A percentile compares a stretch with the other conserved stretches of the same genome.
Conservation (phyloP, 2,329 filamentous ascomycete genomes). For the Fusarium sp. region DNA sequence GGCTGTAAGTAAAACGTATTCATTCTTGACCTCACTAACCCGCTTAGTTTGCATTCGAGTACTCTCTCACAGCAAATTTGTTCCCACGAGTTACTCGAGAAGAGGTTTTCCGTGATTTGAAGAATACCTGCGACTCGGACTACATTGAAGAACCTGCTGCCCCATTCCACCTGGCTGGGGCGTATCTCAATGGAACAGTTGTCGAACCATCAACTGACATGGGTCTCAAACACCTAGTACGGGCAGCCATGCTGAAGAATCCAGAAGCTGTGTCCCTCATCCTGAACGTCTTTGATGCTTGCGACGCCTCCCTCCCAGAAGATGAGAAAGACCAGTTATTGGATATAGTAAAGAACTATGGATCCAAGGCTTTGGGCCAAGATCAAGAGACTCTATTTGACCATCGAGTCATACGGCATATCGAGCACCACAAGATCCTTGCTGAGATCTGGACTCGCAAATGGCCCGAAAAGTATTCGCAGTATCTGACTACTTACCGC, state of each 20-base stretch:
- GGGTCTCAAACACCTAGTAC: background rate
- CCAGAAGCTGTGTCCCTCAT: background rate
- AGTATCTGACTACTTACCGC: background rate
- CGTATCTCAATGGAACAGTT: background rate
- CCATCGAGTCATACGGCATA: background rate
- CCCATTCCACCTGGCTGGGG: background rate
- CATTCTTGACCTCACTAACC: background rate
- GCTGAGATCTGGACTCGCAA: rapidly evolving
- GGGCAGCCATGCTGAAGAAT: background rate
- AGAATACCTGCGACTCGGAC: background rate
- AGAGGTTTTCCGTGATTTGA: background rate
- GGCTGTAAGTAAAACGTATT: background rate
- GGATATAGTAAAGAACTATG: background rate
- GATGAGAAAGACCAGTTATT: rapidly evolving
- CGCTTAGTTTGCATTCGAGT: background rate
- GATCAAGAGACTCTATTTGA: background rate
- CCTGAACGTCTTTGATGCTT: background rate
- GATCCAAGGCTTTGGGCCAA: background rate
- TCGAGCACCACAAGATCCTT: background rate
- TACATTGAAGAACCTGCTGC: constrained; percentile 2
- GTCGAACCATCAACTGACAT: background rate
- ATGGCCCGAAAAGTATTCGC: background rate
- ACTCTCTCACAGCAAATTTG: background rate
- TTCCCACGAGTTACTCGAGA: background rate
- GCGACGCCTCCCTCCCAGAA: rapidly evolving